These are phyloP conservation scores for Phanerochaete sordida DNA, from an alignment of 768 basidiomycete species.

Conservation along the genomic window DNA sequence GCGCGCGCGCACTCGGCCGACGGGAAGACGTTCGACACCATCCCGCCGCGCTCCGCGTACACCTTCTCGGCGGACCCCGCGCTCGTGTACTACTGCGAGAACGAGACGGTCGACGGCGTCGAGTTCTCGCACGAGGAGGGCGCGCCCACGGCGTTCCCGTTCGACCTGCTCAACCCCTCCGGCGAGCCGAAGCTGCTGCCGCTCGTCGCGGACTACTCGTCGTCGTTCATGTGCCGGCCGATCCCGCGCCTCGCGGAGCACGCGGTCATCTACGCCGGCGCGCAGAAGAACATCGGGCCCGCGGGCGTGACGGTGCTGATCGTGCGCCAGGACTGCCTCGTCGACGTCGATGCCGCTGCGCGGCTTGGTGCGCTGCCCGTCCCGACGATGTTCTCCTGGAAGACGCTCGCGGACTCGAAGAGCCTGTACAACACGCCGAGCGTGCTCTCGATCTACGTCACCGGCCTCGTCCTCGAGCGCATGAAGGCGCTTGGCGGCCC, in stretches of 20 bases:
- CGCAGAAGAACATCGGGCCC: constrained; percentile 97
- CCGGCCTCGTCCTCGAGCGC: constrained; percentile 77
- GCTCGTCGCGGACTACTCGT: constrained; percentile 93
- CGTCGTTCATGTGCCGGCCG: constrained; percentile 93
- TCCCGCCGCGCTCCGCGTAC: constrained; percentile 75
- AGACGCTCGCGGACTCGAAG: constrained; percentile 67
- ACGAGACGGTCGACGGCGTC: constrained; percentile 96
- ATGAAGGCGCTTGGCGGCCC: constrained; percentile 66
- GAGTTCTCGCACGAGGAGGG: constrained; percentile 68
- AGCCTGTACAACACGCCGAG: constrained; percentile 94
- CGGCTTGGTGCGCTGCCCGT: constrained; percentile 69
- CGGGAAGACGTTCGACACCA: constrained; percentile 70
- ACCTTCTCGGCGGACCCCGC: constrained; percentile 78
- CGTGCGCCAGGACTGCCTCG: constrained; percentile 91
- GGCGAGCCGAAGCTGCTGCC: constrained; percentile 47
- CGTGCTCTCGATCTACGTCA: constrained; percentile 86
- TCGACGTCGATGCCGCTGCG: constrained; percentile 80
- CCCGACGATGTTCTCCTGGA: constrained; percentile 81
- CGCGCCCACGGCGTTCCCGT: constrained; percentile 73
- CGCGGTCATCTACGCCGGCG: constrained; percentile 94
- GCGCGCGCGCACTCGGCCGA: constrained; percentile 57
- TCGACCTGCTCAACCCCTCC: constrained; percentile 53
- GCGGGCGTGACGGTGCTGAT: constrained; percentile 92
- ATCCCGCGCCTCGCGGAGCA: constrained; percentile 87
- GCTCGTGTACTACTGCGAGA: constrained; percentile 97